Evolutionary conservation across 768 basidiomycete genomes (phyloP).

Genomic region (Mycena indigotica): DNA sequence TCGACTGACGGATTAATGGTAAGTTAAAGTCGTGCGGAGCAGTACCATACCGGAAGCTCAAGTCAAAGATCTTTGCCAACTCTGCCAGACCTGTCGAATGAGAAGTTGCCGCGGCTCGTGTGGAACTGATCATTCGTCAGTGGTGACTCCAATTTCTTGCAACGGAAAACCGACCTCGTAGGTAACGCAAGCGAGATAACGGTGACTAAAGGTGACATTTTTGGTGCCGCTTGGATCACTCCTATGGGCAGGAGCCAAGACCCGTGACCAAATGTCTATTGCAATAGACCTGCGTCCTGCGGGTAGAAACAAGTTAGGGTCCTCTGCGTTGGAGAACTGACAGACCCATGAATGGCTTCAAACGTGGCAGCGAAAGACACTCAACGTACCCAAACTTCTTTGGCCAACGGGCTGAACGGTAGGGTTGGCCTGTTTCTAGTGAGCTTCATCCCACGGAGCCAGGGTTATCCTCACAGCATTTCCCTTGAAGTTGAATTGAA

Average conservation of each 20-base stretch:
- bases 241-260: too few species aligned
- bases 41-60: slow-evolving; percentile 64
- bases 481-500: slow-evolving; percentile 75
- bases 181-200: slow-evolving; percentile 78
- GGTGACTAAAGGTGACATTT: slow-evolving; percentile 63
- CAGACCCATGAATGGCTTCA: slow-evolving; percentile 1
- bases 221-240: too few species aligned
- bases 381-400: slow-evolving; percentile 69
- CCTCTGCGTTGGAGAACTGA: slow-evolving; percentile 77
- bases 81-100: slow-evolving; percentile 64
- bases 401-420: slow-evolving; percentile 78
- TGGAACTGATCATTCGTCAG: slow-evolving; percentile 57
- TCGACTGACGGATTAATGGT: slow-evolving; percentile 57
- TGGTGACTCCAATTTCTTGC: background rate
- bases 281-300: slow-evolving; percentile 83
- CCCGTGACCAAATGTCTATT: slow-evolving; percentile 68
- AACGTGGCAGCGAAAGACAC: background rate
- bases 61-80: slow-evolving; percentile 60
- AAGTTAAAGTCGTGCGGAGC: slow-evolving; percentile 80
- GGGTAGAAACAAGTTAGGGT: slow-evolving; percentile 82
- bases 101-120: slow-evolving; percentile 47
- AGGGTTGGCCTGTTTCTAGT: slow-evolving; percentile 45
- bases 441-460: background rate
- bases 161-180: slow-evolving; percentile 53
- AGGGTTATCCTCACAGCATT: slow-evolving; percentile 43